Evolutionary conservation across 1,284 basidiomycete species (phyloP).

Genomic region (Somion occarium): DNA sequence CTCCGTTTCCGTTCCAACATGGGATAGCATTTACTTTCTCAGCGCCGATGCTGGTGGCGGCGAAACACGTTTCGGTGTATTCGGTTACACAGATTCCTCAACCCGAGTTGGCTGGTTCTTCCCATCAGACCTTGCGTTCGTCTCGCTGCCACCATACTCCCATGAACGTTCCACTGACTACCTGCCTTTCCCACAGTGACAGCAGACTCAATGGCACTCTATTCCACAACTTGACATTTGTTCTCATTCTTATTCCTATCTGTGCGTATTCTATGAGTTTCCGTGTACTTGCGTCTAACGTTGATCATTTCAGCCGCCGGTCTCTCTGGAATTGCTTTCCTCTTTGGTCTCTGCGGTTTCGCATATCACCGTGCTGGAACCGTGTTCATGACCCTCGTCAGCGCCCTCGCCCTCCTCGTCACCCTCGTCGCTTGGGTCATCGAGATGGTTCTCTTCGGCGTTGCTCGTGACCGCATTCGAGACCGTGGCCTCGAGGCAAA

Average conservation of each 20-base stretch:
- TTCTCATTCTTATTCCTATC: conserved; percentile 75
- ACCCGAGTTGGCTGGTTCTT: conserved; percentile 56
- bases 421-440: conserved; percentile 69
- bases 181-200: conserved; percentile 24
- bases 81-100: conserved; percentile 65
- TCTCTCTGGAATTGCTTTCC: conserved; percentile 63
- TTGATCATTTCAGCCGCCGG: conserved; percentile 47
- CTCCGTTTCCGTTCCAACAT: conserved; percentile 67
- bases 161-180: conserved; percentile 5
- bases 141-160: conserved; percentile 6
- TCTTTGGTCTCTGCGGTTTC: conserved; percentile 68
- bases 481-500: conserved; percentile 47
- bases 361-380: conserved; percentile 64
- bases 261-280: conserved; percentile 31
- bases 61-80: conserved; percentile 62
- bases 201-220: conserved; percentile 41
- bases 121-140: conserved; percentile 33
- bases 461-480: conserved; percentile 56
- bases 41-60: conserved; percentile 36
- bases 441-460: conserved; percentile 77
- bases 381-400: conserved; percentile 67
- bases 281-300: neutral
- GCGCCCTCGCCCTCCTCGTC: conserved; percentile 58
- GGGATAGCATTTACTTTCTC: conserved; percentile 68
- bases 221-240: conserved; percentile 66